Percentiles rank a stretch among this genome's conserved stretches.
Evolutionary conservation across 2,329 filamentous ascomycete genomes (phyloP).

Genomic region (Cercospora brassicicola): DNA sequence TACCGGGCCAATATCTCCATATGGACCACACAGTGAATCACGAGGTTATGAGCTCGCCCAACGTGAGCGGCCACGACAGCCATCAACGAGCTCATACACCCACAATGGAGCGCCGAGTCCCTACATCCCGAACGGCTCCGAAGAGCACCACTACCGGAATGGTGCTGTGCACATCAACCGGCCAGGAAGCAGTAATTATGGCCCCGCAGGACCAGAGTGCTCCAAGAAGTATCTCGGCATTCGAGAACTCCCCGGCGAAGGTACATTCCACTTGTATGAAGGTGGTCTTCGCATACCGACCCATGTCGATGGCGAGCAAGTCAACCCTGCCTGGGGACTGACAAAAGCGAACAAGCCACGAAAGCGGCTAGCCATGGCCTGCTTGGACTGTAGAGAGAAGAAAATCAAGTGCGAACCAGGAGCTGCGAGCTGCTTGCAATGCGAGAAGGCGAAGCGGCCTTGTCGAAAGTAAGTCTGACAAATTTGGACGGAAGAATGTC

Average conservation of each 20-base stretch:
- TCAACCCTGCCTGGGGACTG: constrained; percentile 90
- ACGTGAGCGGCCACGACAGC: constrained; percentile 27
- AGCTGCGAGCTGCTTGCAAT: constrained; percentile 82
- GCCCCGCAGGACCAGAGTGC: constrained; percentile 29
- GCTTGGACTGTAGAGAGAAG: constrained; percentile 89
- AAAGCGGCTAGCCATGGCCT: constrained; percentile 88
- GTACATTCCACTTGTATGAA: constrained; percentile 37
- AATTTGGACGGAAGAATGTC: neutral
- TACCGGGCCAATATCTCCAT: constrained; percentile 28
- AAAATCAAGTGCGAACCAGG: constrained; percentile 97
- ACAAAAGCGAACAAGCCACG: constrained; percentile 92
- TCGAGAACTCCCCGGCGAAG: constrained; percentile 35
- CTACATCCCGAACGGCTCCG: constrained; percentile 25
- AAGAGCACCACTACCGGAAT: constrained; percentile 29
- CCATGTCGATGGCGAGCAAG: constrained; percentile 74
- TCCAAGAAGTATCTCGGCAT: constrained; percentile 38
- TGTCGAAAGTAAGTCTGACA: constrained; percentile 68
- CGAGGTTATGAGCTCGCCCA: constrained; percentile 27
- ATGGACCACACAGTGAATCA: constrained; percentile 26
- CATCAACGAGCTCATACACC: constrained; percentile 28
- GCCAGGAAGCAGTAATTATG: constrained; percentile 19
- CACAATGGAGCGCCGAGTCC: constrained; percentile 31
- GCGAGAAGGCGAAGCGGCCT: constrained; percentile 81
- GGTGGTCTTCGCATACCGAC: constrained; percentile 38
- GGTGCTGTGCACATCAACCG: constrained; percentile 22